Percentiles rank a stretch among this genome's conserved stretches.
Evolutionary conservation across 495 filamentous ascomycete species (phyloP).

Genomic region (Tetracladium setigerum): DNA sequence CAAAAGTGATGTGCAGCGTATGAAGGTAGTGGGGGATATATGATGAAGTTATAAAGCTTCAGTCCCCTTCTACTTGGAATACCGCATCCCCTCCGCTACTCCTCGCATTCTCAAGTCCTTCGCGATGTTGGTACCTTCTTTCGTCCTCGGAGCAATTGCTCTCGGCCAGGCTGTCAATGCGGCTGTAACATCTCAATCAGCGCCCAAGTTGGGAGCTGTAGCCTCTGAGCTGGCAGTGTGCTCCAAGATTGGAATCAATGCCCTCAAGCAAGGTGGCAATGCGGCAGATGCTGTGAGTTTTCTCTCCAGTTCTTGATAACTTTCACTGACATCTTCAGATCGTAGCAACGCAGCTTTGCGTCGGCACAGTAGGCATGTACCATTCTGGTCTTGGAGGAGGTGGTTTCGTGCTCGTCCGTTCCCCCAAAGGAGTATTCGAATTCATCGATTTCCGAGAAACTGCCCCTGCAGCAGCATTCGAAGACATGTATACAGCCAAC

Average conservation of each 20-base stretch:
- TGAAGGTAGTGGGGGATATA: no score
- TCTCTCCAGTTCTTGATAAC: not conserved
- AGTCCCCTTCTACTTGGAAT: no score
- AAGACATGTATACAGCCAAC: slow-evolving; percentile 72
- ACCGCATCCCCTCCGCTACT: no score
- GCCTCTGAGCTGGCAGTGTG: slow-evolving; percentile 72
- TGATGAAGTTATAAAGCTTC: no score
- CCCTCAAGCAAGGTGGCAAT: slow-evolving; percentile 49
- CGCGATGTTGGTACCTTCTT: no score
- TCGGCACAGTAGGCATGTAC: slow-evolving; percentile 77
- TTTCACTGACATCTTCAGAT: slow-evolving; percentile 20
- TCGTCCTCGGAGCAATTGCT: no score
- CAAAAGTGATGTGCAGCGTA: no score
- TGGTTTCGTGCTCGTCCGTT: slow-evolving; percentile 73
- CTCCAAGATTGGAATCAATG: slow-evolving; percentile 65
- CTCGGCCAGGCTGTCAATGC: no score
- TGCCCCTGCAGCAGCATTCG: slow-evolving; percentile 66
- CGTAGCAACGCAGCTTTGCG: slow-evolving; percentile 63
- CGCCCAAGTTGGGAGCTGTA: slow-evolving; percentile 50
- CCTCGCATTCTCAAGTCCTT: no score
- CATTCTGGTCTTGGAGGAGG: slow-evolving; percentile 83
- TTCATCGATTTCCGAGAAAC: slow-evolving; percentile 83
- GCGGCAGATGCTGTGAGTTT: slow-evolving; percentile 21
- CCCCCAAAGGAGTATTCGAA: slow-evolving; percentile 56
- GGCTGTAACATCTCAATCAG: no score